Percentiles rank a stretch among this genome's conserved stretches.
These are phyloP conservation scores for sweet orange (Citrus sinensis) DNA, from an alignment of 345 rosid species.

Conservation along the genomic window DVS_A1.0 CM039165.1:6009001-6009500, in stretches of 20 bases:
- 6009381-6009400: conserved; percentile 15
- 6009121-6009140: too few relatives aligned
- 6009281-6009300: conserved; percentile 51
- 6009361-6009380: conserved; percentile 21
- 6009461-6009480: too few relatives aligned
- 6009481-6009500: conserved; percentile 37
- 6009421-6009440: too few relatives aligned
- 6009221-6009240: conserved; percentile 45
- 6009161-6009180: conserved; percentile 23
- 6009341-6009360: conserved; percentile 24
- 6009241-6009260: conserved; percentile 34
- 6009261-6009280: conserved; percentile 34
- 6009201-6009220: conserved; percentile 27
- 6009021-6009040: too few relatives aligned
- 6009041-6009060: too few relatives aligned
- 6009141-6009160: too few relatives aligned
- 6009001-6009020: too few relatives aligned
- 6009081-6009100: too few relatives aligned
- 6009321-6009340: conserved; percentile 33
- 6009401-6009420: too few relatives aligned
- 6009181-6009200: neutral
- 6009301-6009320: conserved; percentile 29
- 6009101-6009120: too few relatives aligned
- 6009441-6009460: too few relatives aligned
- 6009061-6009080: too few relatives aligned